Evolutionary conservation across 176 grass and related monocot species (phyloP).

Genomic region (Areca catechu): DNA sequence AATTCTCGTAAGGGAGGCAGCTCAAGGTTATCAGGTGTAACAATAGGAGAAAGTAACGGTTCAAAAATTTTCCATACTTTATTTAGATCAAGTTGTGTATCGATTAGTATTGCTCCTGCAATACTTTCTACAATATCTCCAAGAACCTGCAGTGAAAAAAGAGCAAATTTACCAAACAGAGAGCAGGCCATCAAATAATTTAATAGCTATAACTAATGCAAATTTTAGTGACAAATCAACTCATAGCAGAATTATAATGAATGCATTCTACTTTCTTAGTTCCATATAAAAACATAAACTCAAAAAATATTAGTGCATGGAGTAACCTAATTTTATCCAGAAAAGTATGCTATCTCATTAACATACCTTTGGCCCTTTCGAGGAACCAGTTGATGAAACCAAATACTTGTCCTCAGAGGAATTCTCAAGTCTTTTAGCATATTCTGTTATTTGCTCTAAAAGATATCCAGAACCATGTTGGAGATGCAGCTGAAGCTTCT

Average conservation of each 20-base stretch:
- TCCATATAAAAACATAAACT: too few relatives aligned
- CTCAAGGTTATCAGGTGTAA: conserved; percentile 80
- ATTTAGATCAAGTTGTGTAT: conserved; percentile 67
- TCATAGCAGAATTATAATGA: too few relatives aligned
- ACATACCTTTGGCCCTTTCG: conserved; percentile 67
- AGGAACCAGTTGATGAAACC: conserved; percentile 28
- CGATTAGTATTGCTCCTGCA: conserved; percentile 69
- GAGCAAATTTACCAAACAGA: neutral
- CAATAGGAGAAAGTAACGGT: conserved; percentile 74
- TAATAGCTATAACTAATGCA: too few relatives aligned
- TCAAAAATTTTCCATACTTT: conserved; percentile 60
- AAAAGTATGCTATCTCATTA: neutral
- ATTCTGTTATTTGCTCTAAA: conserved; percentile 59
- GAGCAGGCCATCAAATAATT: too few relatives aligned
- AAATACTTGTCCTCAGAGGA: conserved; percentile 23
- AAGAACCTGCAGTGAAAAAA: conserved; percentile 51
- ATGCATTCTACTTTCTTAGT: too few relatives aligned
- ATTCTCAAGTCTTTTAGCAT: conserved; percentile 47
- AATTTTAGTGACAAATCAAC: too few relatives aligned
- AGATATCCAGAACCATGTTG: conserved; percentile 56
- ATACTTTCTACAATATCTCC: conserved; percentile 97
- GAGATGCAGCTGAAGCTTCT: conserved; percentile 68
- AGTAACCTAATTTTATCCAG: too few relatives aligned
- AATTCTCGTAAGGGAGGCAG: conserved; percentile 68
- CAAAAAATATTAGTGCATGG: too few relatives aligned